Percentiles rank a stretch among this genome's conserved stretches.
Conservation (phyloP, 2,329 filamentous ascomycete species). For the Penicillium sp. region DNA sequence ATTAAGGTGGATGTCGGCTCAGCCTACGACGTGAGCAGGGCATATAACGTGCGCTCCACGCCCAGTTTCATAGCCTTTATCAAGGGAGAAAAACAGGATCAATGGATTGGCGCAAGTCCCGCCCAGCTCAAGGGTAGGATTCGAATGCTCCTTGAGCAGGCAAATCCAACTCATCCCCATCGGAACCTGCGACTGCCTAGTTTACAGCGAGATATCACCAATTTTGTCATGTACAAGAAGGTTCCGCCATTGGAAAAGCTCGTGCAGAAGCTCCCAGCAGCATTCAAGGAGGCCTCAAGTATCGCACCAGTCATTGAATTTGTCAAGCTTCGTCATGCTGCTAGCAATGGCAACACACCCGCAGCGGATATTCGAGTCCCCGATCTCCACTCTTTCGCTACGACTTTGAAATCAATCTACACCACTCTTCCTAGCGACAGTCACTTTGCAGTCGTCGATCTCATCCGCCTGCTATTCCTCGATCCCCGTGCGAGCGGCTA, state of each 20-base stretch:
- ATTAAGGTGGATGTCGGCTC: conserved; percentile 82
- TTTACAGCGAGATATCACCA: conserved; percentile 67
- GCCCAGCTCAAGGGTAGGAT: conserved; percentile 73
- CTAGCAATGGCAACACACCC: conserved; percentile 52
- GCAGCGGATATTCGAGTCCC: conserved; percentile 73
- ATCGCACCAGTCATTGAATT: conserved; percentile 73
- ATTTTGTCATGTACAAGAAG: conserved; percentile 77
- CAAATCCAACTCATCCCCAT: conserved; percentile 78
- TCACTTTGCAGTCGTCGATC: conserved; percentile 83
- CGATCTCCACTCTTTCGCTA: conserved; percentile 68
- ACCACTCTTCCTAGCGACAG: conserved; percentile 64
- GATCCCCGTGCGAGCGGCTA: conserved; percentile 81
- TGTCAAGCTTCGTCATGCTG: conserved; percentile 62
- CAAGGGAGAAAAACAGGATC: conserved; percentile 74
- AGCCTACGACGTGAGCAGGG: conserved; percentile 67
- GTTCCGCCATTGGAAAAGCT: conserved; percentile 83
- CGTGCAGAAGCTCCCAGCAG: conserved; percentile 73
- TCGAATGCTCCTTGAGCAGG: conserved; percentile 74
- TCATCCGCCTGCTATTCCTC: conserved; percentile 76
- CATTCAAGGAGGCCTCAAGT: conserved; percentile 61
- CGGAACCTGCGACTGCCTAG: conserved; percentile 72
- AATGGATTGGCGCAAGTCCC: conserved; percentile 80
- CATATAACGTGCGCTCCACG: conserved; percentile 74
- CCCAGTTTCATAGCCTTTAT: conserved; percentile 90
- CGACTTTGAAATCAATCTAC: conserved; percentile 64